Base-by-base conservation (phyloP, 2,329 filamentous ascomycete genomes). In the Monilinia aucupariae region DNA sequence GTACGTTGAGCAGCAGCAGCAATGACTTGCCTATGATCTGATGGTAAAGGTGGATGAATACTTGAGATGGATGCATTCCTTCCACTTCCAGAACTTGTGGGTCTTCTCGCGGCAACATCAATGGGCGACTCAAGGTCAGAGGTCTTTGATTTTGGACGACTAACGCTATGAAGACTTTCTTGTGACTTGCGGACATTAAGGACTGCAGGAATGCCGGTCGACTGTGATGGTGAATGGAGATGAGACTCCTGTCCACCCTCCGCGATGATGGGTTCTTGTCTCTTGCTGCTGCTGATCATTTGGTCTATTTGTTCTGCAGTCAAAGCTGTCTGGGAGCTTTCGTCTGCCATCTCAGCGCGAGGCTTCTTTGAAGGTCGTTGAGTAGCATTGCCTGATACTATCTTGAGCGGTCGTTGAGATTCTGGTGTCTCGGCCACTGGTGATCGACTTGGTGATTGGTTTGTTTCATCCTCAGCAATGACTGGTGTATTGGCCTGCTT, bases 1-100 rank as follows among this genome's bases (percentile, higher is more conserved):
- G 82, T 80, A 66, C 85, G 87, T 70, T 84, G 80, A 61, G 81
- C 78, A 47, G 90, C 91, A 55, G 91, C 90, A 70, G 93, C 88
- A 69, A 97, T 96, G 64, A 83, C 87, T 76, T 94, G 85, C 69
- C 85, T 90, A 74, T 96, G 92, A 74, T 97, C 92, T 15, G 80
- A 70, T 48, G 92, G 93, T 64, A 97, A 80, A 39, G 92, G 92
- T 45, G 91, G 91, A 64, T 85, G 81, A 9, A 73, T 68, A 39
- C 77, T 77, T 8, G 75, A 75, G 61, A 75, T 75, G 59, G 78
- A 78, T 20, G 79, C 78, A 52, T 76, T 79, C 62, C 78, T 83
- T 52, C 82, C 81, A 75, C 92, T 96, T 45, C 84, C 79, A 49
- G 90, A 82, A 74, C 91, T 97, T 47, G 82, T 82, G 43, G 91